Conservation (phyloP, 1,284 basidiomycete species). For the Boletus sp. region DNA sequence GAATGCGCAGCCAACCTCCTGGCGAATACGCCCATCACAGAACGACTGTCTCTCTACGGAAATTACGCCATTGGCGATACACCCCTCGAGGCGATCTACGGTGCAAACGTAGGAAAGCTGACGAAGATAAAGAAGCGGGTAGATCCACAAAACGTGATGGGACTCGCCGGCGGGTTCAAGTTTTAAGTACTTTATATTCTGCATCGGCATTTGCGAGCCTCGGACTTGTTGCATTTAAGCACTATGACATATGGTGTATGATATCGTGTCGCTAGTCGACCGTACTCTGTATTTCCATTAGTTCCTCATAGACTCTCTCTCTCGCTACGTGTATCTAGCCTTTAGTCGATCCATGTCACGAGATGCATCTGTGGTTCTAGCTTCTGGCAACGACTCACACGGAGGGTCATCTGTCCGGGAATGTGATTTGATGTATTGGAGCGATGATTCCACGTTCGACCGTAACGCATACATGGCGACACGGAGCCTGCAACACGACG, state of each 20-base stretch:
- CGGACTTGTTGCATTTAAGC: constrained; percentile 16
- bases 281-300: constrained; percentile 3
- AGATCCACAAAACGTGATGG: constrained; percentile 61
- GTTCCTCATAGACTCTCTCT: neutral
- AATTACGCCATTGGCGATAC: constrained; percentile 60
- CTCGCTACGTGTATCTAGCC: constrained; percentile 7
- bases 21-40: constrained; percentile 46
- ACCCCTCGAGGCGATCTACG: constrained; percentile 52
- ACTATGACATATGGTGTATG: constrained; percentile 8
- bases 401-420: neutral
- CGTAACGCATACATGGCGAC: neutral
- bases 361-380: constrained; percentile 2
- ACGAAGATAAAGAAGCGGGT: constrained; percentile 44
- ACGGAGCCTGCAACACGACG: constrained; percentile 14
- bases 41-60: constrained; percentile 44
- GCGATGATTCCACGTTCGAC: constrained; percentile 16
- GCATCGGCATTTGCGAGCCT: neutral
- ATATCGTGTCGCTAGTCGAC: constrained; percentile 5
- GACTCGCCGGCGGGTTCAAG: constrained; percentile 54
- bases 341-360: neutral
- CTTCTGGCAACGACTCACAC: constrained; percentile 7
- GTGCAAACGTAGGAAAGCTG: constrained; percentile 48
- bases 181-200: constrained; percentile 11
- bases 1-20: constrained; percentile 46
- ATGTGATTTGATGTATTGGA: constrained; percentile 6